Evolutionary conservation across 2,329 filamentous ascomycete genomes (phyloP), one percentile per base, ranked within the genome.

Genomic region (Orbilia blumenaviensis): DNA sequence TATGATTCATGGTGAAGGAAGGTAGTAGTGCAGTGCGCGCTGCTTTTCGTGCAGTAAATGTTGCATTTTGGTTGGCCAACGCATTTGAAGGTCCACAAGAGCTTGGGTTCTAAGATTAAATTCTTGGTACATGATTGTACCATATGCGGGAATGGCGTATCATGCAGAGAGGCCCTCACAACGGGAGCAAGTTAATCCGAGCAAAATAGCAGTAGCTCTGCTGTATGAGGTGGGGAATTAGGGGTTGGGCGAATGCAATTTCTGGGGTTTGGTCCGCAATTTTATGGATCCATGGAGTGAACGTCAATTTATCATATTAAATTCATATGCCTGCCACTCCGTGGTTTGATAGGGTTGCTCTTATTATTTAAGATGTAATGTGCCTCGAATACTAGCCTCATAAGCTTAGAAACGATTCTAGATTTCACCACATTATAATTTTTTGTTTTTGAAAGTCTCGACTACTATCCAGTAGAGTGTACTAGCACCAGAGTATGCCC

Each of bases 41-140:
- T n/a, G n/a, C n/a, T n/a, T 12, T 52, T 34, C 18, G 27, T 34
- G 48, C n/a, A 34, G 48, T 2, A 4, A 16, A 54, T 34, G 48
- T 56, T 56, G 52, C 52, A 56, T 56, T 56, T 56, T 56, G 32
- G 8, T 10, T 18, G n/a, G 18, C 12, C 52, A 56, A 56, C 52
- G 32, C 52, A 56, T 38, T 36, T 32, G 29, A 27, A 9, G 7
- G 8, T 12, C 14, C 5, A 18, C 25, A 9, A 8, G 21, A 6
- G 46, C 46, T 50, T 29, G 46, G 23, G 23, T 50, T 29, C 46
- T 25, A 50, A 50, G 46, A 27, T 6, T 16, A 29, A 50, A 50
- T 14, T 21, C 46, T 50, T 50, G 46, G 46, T 50, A 50, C 46
- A 8, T 6, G 25, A 27, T 16, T 10, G 44, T 50, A 50, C 46